These are phyloP conservation scores for Chlorella sp. DNA, from an alignment of 139 green algal genomes.

Conservation along the genomic window DNA sequence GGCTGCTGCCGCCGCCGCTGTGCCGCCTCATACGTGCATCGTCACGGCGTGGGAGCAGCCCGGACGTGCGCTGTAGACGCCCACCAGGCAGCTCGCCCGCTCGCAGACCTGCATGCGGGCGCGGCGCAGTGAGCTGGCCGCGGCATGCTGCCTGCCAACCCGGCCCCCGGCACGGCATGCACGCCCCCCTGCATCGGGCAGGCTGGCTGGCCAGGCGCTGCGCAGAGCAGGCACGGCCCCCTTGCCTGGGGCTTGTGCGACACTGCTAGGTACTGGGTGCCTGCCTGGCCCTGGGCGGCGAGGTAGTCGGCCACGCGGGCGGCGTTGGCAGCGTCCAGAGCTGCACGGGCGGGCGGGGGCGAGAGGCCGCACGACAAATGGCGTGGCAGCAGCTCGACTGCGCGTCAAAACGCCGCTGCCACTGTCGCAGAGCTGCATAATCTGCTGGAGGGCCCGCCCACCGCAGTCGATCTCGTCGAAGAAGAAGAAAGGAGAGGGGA, in stretches of 20 bases:
- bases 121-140: neutral
- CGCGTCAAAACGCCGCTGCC: too few relatives aligned
- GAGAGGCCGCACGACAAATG: too few relatives aligned
- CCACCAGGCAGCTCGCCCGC: slow-evolving; percentile 58
- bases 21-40: slow-evolving; percentile 1
- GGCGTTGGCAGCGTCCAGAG: too few relatives aligned
- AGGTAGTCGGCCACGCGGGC: slow-evolving; percentile 63
- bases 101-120: slow-evolving; percentile 61
- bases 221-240: neutral
- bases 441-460: too few relatives aligned
- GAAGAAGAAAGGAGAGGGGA: slow-evolving; percentile 86
- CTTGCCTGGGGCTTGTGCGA: slow-evolving; percentile 71
- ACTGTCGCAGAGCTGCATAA: too few relatives aligned
- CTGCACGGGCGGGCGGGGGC: too few relatives aligned
- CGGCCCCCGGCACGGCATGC: neutral
- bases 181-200: neutral
- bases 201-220: neutral
- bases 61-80: slow-evolving; percentile 53
- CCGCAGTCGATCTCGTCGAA: slow-evolving; percentile 79
- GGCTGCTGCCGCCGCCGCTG: too few relatives aligned
- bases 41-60: slow-evolving; percentile 47
- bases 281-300: slow-evolving; percentile 4
- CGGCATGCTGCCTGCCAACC: neutral
- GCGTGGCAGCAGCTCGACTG: neutral
- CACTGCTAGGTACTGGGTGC: slow-evolving; percentile 79